Evolutionary conservation across 2,329 filamentous ascomycete species (phyloP).

Genomic region (Berkeleyomyces rouxiae): DNA sequence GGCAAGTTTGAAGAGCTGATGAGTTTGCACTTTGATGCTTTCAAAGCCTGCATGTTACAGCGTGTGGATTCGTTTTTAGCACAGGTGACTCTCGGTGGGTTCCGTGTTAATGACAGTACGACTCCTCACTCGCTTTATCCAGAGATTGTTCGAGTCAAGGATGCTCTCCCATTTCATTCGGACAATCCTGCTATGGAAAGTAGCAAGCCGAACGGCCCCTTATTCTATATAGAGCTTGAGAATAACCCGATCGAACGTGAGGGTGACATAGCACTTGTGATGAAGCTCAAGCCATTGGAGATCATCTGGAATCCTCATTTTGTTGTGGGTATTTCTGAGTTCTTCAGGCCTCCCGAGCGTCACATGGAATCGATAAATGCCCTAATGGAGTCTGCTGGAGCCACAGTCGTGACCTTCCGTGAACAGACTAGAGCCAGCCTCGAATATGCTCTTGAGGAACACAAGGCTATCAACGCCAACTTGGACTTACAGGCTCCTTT

Average conservation of each 20-base stretch:
- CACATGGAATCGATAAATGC: conserved; percentile 98
- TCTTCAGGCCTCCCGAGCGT: conserved; percentile 88
- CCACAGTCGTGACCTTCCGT: conserved; percentile 83
- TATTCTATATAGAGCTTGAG: conserved; percentile 87
- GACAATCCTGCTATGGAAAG: not conserved
- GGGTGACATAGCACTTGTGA: conserved; percentile 75
- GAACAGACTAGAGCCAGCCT: conserved; percentile 92
- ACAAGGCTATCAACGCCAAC: conserved; percentile 95
- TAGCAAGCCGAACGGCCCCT: conserved; percentile 39
- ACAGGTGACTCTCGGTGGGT: conserved; percentile 76
- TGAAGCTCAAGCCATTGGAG: conserved; percentile 88
- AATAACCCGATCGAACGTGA: conserved; percentile 87
- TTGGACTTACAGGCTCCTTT: conserved; percentile 89
- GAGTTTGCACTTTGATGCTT: conserved; percentile 84
- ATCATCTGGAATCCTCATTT: conserved; percentile 96
- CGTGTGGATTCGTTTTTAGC: conserved; percentile 80
- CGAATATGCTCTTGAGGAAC: conserved; percentile 90
- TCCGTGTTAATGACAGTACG: conserved; percentile 90
- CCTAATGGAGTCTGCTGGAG: conserved; percentile 86
- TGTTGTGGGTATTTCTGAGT: conserved; percentile 75
- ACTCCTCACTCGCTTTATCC: conserved; percentile 81
- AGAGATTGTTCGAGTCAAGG: conserved; percentile 91
- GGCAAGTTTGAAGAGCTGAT: conserved; percentile 54
- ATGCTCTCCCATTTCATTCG: conserved; percentile 36
- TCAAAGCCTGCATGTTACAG: conserved; percentile 78